phyloP scores from a whole-genome alignment of 2,329 filamentous ascomycete genomes.

The Raffaelea albimanens region DNA sequence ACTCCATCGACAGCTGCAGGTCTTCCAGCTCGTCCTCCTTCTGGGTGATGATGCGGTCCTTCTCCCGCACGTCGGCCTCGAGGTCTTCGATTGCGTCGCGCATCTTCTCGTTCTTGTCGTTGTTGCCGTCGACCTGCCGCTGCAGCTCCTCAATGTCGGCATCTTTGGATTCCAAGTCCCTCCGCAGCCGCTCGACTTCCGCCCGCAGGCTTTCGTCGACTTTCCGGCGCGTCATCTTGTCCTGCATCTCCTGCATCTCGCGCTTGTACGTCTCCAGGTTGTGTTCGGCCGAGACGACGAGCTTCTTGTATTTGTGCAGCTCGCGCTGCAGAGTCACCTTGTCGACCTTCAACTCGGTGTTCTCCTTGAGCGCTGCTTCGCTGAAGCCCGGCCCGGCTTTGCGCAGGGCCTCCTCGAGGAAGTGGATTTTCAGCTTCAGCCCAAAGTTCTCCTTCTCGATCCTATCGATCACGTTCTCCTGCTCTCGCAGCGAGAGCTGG shows the following conservation, averaged over 20 bases:
- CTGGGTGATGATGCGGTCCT: conserved; percentile 62
- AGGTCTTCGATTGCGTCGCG: conserved; percentile 67
- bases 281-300: conserved; percentile 69
- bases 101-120: conserved; percentile 58
- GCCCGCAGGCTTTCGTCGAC: conserved; percentile 59
- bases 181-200: conserved; percentile 49
- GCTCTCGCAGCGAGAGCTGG: conserved; percentile 82
- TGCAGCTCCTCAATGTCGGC: conserved; percentile 52
- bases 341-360: conserved; percentile 91
- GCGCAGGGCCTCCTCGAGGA: conserved; percentile 79
- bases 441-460: conserved; percentile 99
- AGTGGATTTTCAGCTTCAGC: conserved; percentile 93
- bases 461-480: conserved; percentile 89
- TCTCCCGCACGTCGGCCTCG: conserved; percentile 66
- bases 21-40: conserved; percentile 58
- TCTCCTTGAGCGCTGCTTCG: conserved; percentile 81
- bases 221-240: conserved; percentile 69
- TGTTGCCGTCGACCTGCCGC: conserved; percentile 46
- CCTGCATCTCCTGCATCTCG: conserved; percentile 74
- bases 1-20: conserved; percentile 44
- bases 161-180: conserved; percentile 47
- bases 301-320: conserved; percentile 77
- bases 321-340: conserved; percentile 85
- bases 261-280: conserved; percentile 77
- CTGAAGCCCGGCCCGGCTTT: conserved; percentile 87